Conservation (phyloP, 73 alveolate genomes). For the Paramecium pentaurelia region DNA sequence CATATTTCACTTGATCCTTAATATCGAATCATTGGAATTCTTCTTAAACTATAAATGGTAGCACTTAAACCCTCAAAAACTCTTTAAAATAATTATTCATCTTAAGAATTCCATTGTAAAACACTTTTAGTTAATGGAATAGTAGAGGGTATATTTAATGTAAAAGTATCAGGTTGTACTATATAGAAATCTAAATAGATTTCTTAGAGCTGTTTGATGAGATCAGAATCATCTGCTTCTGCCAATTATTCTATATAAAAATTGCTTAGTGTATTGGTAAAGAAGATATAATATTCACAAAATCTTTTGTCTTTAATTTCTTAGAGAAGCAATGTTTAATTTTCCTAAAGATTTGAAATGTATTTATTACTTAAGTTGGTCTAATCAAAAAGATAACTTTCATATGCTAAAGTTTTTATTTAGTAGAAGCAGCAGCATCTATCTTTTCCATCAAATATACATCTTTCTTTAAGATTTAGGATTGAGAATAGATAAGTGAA, state of each 20-base stretch:
- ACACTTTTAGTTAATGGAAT: slow-evolving; percentile 12
- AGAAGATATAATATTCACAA: slow-evolving; percentile 56
- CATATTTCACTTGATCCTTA: slow-evolving; percentile 55
- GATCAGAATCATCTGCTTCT: slow-evolving; percentile 50
- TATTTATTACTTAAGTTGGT: background rate
- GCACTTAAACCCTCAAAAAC: slow-evolving; percentile 42
- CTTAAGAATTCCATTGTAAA: background rate
- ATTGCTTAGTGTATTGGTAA: slow-evolving; percentile 41
- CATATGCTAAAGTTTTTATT: slow-evolving; percentile 46
- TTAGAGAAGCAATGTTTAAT: background rate
- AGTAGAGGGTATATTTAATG: slow-evolving; percentile 34
- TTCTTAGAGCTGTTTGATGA: slow-evolving; percentile 42
- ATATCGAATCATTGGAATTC: slow-evolving; percentile 59
- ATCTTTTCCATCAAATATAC: slow-evolving; percentile 56
- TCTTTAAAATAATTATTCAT: background rate
- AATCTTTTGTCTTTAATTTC: slow-evolving; percentile 53
- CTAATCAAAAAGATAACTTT: slow-evolving; percentile 48
- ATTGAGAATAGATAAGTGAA: slow-evolving; percentile 44
- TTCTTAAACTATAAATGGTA: slow-evolving; percentile 1
- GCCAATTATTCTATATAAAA: slow-evolving; percentile 53
- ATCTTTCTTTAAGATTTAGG: slow-evolving; percentile 51
- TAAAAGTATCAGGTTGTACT: slow-evolving; percentile 23
- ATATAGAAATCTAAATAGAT: slow-evolving; percentile 35
- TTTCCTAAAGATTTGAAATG: slow-evolving; percentile 2
- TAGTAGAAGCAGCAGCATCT: background rate